These are phyloP conservation scores for Puccinia polysora DNA, from an alignment of 1,284 basidiomycete species.

Conservation along the genomic window DNA sequence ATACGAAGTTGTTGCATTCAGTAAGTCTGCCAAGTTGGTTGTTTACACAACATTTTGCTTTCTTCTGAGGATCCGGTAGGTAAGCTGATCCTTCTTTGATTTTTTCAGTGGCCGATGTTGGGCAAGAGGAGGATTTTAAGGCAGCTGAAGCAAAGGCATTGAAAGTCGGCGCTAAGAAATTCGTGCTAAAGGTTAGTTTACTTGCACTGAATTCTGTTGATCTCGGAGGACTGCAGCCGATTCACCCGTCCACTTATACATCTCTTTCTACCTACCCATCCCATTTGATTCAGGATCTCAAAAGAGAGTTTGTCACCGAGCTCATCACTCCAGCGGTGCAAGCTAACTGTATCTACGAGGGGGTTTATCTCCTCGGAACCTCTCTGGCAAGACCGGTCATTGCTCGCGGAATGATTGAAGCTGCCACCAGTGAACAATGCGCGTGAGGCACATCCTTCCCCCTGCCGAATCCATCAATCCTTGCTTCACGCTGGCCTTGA, in stretches of 20 bases:
- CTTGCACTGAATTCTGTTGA: background rate
- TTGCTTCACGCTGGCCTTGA: too few species aligned
- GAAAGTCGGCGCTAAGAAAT: conserved; percentile 82
- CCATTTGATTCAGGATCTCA: conserved; percentile 84
- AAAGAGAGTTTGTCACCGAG: conserved; percentile 90
- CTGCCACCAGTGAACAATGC: conserved; percentile 85
- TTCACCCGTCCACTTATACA: too few species aligned
- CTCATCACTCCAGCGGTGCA: conserved; percentile 95
- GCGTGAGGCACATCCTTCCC: conserved; percentile 70
- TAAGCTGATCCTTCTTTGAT: background rate
- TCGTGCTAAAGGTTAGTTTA: conserved; percentile 22
- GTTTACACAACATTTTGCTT: conserved; percentile 33
- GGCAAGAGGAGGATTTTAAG: conserved; percentile 97
- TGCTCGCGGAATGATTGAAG: conserved; percentile 95
- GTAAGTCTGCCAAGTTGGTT: conserved; percentile 42
- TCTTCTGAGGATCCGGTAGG: background rate
- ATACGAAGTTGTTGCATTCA: conserved; percentile 95
- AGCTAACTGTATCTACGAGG: conserved; percentile 99
- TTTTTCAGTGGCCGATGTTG: conserved; percentile 77
- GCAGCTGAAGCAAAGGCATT: conserved; percentile 88
- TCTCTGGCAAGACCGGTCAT: conserved; percentile 97
- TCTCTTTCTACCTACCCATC: too few species aligned
- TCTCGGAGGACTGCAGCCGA: too few species aligned
- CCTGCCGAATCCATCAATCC: background rate
- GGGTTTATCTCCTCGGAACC: conserved; percentile 95